Conservation (phyloP, 192 early-diverging fungal species). For the Globomyces pollinis-pini region DNA sequence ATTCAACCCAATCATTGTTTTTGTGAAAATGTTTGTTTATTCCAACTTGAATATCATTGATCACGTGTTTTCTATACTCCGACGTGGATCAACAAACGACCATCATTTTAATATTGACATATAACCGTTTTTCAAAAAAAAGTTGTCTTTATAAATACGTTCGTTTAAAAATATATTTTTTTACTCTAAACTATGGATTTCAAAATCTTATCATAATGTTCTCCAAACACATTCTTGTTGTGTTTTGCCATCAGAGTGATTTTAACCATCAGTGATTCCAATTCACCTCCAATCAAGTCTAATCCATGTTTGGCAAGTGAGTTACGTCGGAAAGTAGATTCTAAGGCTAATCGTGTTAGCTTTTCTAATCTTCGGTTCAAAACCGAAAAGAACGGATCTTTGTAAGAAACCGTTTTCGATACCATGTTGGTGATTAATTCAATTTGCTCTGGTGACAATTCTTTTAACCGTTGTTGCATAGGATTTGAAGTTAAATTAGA, state of each 20-base stretch:
- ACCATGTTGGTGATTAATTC: conserved; percentile 30
- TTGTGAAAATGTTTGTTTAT: too few species aligned
- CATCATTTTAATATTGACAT: too few species aligned
- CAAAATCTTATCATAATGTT: conserved; percentile 54
- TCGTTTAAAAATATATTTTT: too few species aligned
- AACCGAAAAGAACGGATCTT: conserved; percentile 47
- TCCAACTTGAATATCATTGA: too few species aligned
- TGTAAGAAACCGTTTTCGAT: conserved; percentile 39
- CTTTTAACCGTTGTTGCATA: not conserved
- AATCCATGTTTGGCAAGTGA: conserved; percentile 43
- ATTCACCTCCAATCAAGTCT: conserved; percentile 35
- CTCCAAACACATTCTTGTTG: conserved; percentile 50
- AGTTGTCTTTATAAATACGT: too few species aligned
- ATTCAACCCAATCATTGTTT: too few species aligned
- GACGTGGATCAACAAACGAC: too few species aligned
- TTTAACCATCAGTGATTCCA: conserved; percentile 36
- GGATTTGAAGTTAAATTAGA: not conserved
- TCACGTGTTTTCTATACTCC: too few species aligned
- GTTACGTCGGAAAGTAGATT: conserved; percentile 36
- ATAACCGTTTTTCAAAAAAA: too few species aligned
- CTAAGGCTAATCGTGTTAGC: conserved; percentile 28
- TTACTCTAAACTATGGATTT: too few species aligned
- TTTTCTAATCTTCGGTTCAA: conserved; percentile 41
- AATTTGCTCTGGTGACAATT: conserved; percentile 27
- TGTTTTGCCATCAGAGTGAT: conserved; percentile 44